These are phyloP conservation scores for Physcomitrium patens DNA, from an alignment of 225 moss, liverwort and hornwort species.

Conservation along the genomic window DNA sequence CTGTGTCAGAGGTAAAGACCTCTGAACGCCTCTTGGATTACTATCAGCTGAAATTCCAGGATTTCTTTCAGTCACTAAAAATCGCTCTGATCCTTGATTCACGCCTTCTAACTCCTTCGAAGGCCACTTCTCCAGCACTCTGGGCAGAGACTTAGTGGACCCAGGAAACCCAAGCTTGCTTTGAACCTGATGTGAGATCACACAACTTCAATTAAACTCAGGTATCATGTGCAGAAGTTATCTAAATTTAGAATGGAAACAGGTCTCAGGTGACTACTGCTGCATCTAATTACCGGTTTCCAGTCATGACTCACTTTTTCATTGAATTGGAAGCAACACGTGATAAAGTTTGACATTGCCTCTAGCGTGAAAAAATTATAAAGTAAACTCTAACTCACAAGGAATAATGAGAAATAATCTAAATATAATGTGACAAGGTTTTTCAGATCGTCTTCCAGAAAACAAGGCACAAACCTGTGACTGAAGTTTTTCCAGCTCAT, in stretches of 20 bases:
- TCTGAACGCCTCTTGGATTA: conserved; percentile 16
- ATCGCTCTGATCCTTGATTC: conserved; percentile 29
- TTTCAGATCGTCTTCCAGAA: background rate
- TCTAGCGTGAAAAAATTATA: background rate
- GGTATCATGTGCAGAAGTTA: conserved; percentile 9
- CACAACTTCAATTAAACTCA: conserved; percentile 9
- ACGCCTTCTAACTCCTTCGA: conserved; percentile 28
- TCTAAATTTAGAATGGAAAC: background rate
- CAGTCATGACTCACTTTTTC: background rate
- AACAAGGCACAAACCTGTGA: conserved; percentile 41
- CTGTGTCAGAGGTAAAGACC: conserved; percentile 18
- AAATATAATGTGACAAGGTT: no score
- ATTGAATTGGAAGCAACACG: background rate
- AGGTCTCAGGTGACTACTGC: conserved; percentile 3
- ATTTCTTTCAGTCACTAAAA: conserved; percentile 17
- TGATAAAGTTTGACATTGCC: background rate
- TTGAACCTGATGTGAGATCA: conserved; percentile 39
- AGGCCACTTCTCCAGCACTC: conserved; percentile 44
- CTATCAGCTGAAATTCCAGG: conserved; percentile 21
- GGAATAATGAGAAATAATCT: background rate
- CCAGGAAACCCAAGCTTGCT: conserved; percentile 45
- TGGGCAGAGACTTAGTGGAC: conserved; percentile 34
- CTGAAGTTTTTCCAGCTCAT: conserved; percentile 49
- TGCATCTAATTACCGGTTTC: background rate
- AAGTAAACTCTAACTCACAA: background rate